These are phyloP conservation scores for Quercus cerris DNA, from an alignment of 306 rosid genomes.

Conservation along the genomic window DNA sequence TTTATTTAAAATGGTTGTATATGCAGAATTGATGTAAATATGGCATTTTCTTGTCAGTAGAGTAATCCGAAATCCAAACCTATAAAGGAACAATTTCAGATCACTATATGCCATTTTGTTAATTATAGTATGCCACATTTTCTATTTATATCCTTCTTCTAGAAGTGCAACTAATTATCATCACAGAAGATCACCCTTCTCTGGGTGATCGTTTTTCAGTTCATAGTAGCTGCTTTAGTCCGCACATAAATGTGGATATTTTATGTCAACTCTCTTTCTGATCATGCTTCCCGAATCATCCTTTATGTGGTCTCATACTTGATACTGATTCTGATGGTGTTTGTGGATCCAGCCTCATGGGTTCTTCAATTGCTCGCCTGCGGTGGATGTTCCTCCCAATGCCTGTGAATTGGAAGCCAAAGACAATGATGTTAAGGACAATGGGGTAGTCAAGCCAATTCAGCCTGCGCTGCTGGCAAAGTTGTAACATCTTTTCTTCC, in stretches of 20 bases:
- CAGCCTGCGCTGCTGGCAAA: conserved; percentile 43
- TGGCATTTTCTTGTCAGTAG: background rate
- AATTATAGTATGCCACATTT: background rate
- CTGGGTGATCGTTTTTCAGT: no score
- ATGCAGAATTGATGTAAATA: no score
- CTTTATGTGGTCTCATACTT: background rate
- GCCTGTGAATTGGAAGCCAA: conserved; percentile 58
- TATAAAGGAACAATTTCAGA: background rate
- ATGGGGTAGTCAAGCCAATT: conserved; percentile 36
- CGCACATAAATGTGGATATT: background rate
- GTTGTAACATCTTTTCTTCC: conserved; percentile 24
- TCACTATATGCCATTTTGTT: background rate
- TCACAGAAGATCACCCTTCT: background rate
- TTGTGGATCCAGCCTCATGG: conserved; percentile 77
- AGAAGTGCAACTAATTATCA: background rate
- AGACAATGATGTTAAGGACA: conserved; percentile 44
- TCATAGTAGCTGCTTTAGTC: no score
- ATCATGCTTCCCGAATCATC: background rate
- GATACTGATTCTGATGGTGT: background rate
- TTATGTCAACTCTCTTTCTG: background rate
- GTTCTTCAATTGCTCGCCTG: conserved; percentile 93
- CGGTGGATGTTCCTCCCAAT: conserved; percentile 70
- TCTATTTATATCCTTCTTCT: background rate
- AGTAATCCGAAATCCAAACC: background rate
- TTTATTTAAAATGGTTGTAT: no score